Conservation (phyloP, 495 filamentous ascomycete species). For the Rhypophila decipiens region DNA sequence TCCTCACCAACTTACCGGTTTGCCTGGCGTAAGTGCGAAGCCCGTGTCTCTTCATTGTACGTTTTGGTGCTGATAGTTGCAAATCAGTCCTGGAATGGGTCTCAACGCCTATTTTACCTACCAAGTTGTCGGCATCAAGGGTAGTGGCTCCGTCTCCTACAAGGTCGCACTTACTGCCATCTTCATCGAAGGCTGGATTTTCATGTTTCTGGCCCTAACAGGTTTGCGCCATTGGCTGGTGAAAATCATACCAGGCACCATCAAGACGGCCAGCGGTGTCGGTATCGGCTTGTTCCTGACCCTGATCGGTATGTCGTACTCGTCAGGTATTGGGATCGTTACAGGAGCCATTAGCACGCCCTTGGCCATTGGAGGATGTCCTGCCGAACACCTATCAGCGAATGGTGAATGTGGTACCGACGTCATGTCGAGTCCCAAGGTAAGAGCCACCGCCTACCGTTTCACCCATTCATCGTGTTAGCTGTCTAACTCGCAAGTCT, state of each 20-base stretch:
- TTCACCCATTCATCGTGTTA: too few species aligned
- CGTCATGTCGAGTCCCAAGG: conserved; percentile 64
- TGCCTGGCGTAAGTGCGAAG: conserved; percentile 47
- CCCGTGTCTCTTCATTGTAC: too few species aligned
- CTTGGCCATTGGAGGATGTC: conserved; percentile 63
- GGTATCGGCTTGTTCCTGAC: conserved; percentile 78
- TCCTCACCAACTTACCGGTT: conserved; percentile 50
- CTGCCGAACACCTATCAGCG: conserved; percentile 29
- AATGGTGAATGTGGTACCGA: conserved; percentile 34
- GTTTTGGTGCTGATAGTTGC: conserved; percentile 10
- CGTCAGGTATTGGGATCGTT: conserved; percentile 69
- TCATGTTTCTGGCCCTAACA: conserved; percentile 58
- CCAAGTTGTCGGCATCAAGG: conserved; percentile 72
- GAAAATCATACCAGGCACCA: conserved; percentile 66
- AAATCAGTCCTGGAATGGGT: conserved; percentile 63
- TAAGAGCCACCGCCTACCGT: too few species aligned
- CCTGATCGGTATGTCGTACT: conserved; percentile 68
- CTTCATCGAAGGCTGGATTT: conserved; percentile 70
- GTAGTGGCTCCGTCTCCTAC: conserved; percentile 61
- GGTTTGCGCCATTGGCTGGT: conserved; percentile 83
- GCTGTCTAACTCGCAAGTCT: too few species aligned
- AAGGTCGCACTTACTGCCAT: conserved; percentile 70
- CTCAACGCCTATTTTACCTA: conserved; percentile 83
- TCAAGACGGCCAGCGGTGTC: conserved; percentile 74
- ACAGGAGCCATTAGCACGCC: conserved; percentile 55